Evolutionary conservation across 495 filamentous ascomycete genomes (phyloP), one percentile per base, ranked within the genome.

Genomic region (Talaromyces ruber): DNA sequence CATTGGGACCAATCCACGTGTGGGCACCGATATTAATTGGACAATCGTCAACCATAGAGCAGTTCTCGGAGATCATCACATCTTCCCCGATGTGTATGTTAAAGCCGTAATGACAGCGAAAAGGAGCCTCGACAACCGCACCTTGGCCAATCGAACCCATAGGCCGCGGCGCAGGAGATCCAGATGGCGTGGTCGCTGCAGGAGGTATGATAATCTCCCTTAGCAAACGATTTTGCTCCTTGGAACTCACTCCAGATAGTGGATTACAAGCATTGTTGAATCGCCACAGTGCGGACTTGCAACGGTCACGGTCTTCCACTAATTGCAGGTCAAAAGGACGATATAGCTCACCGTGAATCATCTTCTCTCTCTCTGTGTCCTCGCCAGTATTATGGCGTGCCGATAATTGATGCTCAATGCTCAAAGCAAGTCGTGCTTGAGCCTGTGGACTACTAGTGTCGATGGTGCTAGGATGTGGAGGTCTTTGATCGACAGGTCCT

Each of bases 91-190:
- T 87, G 39, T 82, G 81, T 65, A 98, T 89, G 67, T 98, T 97
- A 69, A 96, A 97, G 2, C 94, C 94, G 68, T 97, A 98, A 67
- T 97, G 92, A 72, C 94, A 98, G 37, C 80, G 87, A 71, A 98
- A 98, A 12, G 94, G 93, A 2, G 90, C 86, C 63, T 97, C 92
- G 45, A 98, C 90, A 43, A 86, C 81, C 7, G 89, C 88, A 56
- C 89, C 84, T 45, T 87, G 82, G 22, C 91, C 91, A 21, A 96
- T 86, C 32, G 82, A 81, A n/a, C 89, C 88, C 4, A 61, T 53
- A 21, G 70, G 66, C 28, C 70, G 71, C 43, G 69, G 59, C 7
- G 60, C 78, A 66, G 63, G 78, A 43, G 64, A 66, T 66, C 51
- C 79, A 67, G 64, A 81, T 66, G 62, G 83, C 63, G 63, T 83